Conservation (phyloP, 805 yeast genomes). For the Tetrapisispora phaffii region DNA sequence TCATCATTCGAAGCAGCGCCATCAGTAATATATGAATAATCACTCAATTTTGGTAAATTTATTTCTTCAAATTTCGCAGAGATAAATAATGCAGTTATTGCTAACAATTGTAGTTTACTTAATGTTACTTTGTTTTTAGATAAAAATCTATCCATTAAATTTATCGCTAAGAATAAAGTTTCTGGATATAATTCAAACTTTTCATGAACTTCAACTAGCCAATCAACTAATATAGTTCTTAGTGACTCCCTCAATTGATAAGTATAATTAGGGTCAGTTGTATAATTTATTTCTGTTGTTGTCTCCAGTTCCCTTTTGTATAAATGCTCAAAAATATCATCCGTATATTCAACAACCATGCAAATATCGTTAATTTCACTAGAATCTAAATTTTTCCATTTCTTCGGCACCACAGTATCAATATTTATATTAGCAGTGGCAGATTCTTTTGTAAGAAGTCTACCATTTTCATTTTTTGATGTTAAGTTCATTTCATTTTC, state of each 20-base stretch:
- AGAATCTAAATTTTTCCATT: conserved; percentile 47
- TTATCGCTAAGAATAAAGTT: conserved; percentile 72
- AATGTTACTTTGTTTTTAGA: conserved; percentile 62
- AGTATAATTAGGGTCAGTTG: conserved; percentile 41
- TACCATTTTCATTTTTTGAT: conserved; percentile 2
- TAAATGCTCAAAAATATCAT: conserved; percentile 72
- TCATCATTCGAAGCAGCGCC: conserved; percentile 78
- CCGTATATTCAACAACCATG: conserved; percentile 84
- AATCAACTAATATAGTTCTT: conserved; percentile 80
- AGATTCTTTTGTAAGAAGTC: conserved; percentile 22
- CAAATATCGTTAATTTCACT: conserved; percentile 64
- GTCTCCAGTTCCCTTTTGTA: conserved; percentile 57
- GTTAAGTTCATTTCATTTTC: neutral
- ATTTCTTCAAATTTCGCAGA: conserved; percentile 96
- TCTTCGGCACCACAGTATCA: neutral
- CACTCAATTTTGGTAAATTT: conserved; percentile 71
- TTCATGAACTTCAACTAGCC: conserved; percentile 85
- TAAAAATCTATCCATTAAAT: conserved; percentile 80
- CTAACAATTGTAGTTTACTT: conserved; percentile 72
- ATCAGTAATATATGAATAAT: conserved; percentile 81
- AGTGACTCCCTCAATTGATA: conserved; percentile 64
- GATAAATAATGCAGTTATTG: conserved; percentile 74
- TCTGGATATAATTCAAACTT: conserved; percentile 77
- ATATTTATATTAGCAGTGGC: neutral
- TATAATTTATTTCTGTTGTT: conserved; percentile 56